Base-by-base conservation (phyloP, 768 basidiomycete species). In the Boletus vinaceobasis region DNA sequence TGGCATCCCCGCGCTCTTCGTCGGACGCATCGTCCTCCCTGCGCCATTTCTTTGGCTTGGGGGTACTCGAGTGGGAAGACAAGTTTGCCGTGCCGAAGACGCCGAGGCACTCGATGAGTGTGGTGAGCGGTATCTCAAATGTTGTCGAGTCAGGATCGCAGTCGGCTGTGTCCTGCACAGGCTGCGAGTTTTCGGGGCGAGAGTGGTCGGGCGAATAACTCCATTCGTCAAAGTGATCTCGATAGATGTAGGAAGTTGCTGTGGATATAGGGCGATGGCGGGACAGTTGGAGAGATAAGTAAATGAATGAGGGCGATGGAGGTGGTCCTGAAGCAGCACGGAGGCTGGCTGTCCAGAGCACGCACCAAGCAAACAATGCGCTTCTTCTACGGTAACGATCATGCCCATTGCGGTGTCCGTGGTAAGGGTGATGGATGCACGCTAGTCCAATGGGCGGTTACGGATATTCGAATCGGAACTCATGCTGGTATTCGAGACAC, bases 21-120 rank as follows among this genome's bases (percentile, higher is more conserved):
- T 81, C 79, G 0, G 77, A 77, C 9, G 71, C 79, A 13, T 80
- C 81, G 0, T 73, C 79, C 43, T 73, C 68, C 48, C 71, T 73
- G 51, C 73, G 75, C 79, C 80, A 83, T 52, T 73, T 76, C 64
- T 75, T 82, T 59, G 72, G 75, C 58, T 77, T 78, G 21, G 62
- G 61, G 9, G 59, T 63, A 45, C 50, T 62, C n/a, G 66, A 55
- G 60, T 60, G 58, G 50, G 63, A 65, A 14, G 73, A 65, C 14
- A 73, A 64, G 35, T 68, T 64, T 32, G 88, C 90, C 11, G 93
- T 90, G 29, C 96, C 95, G 63, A 95, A 98, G 52, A 98, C 87
- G 63, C 96, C 95, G 32, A 99, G 77, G 63, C 91, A 94, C 59
- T 97, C 93, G 56, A 97, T 81, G 48, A 98, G 73, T 4, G 86